Evolutionary conservation across 176 grass and related monocot species (phyloP).

Genomic region (Carex pumila): DNA sequence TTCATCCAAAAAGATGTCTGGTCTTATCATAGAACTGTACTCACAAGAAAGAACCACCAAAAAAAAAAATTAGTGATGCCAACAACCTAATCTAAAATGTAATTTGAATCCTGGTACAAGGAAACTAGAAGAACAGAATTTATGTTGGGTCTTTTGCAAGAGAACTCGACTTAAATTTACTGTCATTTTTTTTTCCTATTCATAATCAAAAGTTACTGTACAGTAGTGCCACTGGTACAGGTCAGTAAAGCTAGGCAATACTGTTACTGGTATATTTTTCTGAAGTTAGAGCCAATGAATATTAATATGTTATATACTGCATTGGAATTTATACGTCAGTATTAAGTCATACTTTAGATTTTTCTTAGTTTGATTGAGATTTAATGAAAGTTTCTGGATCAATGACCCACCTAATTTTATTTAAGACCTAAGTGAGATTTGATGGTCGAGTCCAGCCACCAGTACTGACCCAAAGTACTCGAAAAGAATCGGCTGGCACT

Average conservation of each 20-base stretch:
- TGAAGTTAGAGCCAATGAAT: not conserved
- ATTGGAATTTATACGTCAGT: not conserved
- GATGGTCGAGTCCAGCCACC: not conserved
- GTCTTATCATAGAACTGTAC: conserved; percentile 15
- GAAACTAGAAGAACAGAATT: not conserved
- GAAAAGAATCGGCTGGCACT: not conserved
- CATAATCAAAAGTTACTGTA: not conserved
- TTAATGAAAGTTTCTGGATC: not conserved
- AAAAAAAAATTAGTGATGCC: not conserved
- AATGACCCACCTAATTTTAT: not conserved
- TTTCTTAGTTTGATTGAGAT: not conserved
- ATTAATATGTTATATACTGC: not conserved
- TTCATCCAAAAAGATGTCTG: conserved; percentile 18
- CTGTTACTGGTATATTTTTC: not conserved
- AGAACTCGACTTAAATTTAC: not conserved
- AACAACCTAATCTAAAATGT: not conserved
- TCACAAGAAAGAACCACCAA: not conserved
- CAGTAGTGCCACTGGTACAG: not conserved
- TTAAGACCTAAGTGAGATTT: not conserved
- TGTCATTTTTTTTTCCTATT: not conserved
- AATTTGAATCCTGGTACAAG: not conserved
- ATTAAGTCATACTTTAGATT: not conserved
- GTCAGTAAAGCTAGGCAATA: not conserved
- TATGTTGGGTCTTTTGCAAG: not conserved
- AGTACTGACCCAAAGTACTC: not conserved